Conservation (phyloP, 2,329 filamentous ascomycete genomes). For the Leptographium wingfieldii region DNA sequence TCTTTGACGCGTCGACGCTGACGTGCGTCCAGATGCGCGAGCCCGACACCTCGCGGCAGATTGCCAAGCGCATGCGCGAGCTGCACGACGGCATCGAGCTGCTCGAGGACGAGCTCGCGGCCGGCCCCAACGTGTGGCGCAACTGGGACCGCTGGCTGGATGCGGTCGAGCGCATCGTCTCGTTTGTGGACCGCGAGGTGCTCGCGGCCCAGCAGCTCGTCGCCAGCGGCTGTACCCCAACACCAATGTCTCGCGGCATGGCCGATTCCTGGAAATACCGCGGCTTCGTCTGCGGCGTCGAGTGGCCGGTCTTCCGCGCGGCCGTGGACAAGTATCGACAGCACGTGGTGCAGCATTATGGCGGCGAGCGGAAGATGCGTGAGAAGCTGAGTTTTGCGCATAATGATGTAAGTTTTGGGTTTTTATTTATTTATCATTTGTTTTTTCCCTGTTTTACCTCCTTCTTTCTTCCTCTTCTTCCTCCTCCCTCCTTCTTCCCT, state of each 20-base stretch:
- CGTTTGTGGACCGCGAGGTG: slow-evolving; percentile 46
- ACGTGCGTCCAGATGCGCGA: slow-evolving; percentile 65
- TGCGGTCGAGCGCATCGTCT: slow-evolving; percentile 47
- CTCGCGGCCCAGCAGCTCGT: slow-evolving; percentile 16
- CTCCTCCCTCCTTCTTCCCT: background rate
- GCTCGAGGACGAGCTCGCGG: slow-evolving; percentile 61
- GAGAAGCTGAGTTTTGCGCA: slow-evolving; percentile 85
- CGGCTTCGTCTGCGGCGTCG: slow-evolving; percentile 70
- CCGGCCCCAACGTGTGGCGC: slow-evolving; percentile 71
- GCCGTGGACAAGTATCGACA: slow-evolving; percentile 66
- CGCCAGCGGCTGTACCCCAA: slow-evolving; percentile 18
- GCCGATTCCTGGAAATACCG: slow-evolving; percentile 48
- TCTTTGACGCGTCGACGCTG: slow-evolving; percentile 72
- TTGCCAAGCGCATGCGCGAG: slow-evolving; percentile 95
- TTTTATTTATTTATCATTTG: background rate
- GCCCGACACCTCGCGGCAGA: slow-evolving; percentile 75
- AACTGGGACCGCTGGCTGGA: slow-evolving; percentile 92
- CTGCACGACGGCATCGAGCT: slow-evolving; percentile 89
- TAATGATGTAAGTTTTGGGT: slow-evolving; percentile 61
- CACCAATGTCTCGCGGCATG: slow-evolving; percentile 12
- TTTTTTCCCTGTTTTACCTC: background rate
- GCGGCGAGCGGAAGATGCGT: slow-evolving; percentile 52
- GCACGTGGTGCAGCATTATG: slow-evolving; percentile 62
- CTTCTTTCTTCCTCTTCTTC: background rate
- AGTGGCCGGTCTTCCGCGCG: slow-evolving; percentile 66